These are phyloP conservation scores for Trichosphaerium sp. DNA, from an alignment of 78 protist genomes.

Conservation along the genomic window DNA sequence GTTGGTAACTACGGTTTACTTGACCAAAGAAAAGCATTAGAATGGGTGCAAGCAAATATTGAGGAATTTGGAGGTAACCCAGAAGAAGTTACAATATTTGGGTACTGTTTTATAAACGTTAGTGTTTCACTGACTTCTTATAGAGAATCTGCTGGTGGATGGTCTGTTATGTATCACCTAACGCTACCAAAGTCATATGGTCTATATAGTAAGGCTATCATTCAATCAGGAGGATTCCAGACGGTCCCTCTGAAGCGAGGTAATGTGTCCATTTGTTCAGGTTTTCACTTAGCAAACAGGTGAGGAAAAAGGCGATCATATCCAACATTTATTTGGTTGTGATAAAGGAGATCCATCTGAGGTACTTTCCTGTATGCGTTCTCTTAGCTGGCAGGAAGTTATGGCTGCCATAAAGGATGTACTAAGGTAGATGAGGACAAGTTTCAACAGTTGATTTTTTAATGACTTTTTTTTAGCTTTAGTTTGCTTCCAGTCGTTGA, in stretches of 20 bases:
- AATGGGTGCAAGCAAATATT: slow-evolving; percentile 57
- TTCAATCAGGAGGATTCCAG: slow-evolving; percentile 11
- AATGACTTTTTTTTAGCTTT: too few relatives aligned
- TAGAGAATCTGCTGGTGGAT: slow-evolving; percentile 70
- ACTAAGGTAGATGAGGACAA: too few relatives aligned
- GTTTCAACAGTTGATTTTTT: too few relatives aligned
- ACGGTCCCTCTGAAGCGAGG: too few relatives aligned
- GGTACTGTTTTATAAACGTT: background rate
- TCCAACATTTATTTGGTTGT: too few relatives aligned
- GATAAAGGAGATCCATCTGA: too few relatives aligned
- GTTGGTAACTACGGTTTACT: slow-evolving; percentile 53
- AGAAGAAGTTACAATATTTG: slow-evolving; percentile 1
- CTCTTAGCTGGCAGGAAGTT: too few relatives aligned
- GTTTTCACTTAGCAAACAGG: too few relatives aligned
- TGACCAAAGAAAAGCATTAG: slow-evolving; percentile 62
- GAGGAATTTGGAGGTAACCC: slow-evolving; percentile 62
- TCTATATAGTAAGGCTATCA: slow-evolving; percentile 21
- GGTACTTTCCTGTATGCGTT: too few relatives aligned
- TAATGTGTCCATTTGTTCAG: too few relatives aligned
- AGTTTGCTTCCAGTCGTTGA: slow-evolving; percentile 5
- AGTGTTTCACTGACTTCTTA: slow-evolving; percentile 33
- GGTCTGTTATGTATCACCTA: slow-evolving; percentile 34
- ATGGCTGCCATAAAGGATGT: too few relatives aligned
- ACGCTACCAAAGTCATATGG: slow-evolving; percentile 1
- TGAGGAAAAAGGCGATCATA: too few relatives aligned